Base-by-base conservation (phyloP, 1,284 basidiomycete species). In the Retiboletus flavoniger region DNA sequence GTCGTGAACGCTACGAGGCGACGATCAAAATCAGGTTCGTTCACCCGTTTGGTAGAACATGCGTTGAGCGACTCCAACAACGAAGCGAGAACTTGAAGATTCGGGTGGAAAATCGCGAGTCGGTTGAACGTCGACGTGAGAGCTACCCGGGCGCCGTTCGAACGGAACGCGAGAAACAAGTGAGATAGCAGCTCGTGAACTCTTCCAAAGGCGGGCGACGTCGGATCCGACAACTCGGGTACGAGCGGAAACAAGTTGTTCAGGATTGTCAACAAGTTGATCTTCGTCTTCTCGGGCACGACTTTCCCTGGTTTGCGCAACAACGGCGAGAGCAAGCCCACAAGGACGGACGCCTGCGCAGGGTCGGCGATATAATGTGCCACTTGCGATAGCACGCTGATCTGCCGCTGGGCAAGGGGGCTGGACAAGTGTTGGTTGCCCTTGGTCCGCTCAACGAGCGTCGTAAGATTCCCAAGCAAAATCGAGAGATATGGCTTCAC, bases 1-100 rank as follows among this genome's bases (percentile, higher is more conserved):
- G 67, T 70, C 4, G 83, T 79, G 70, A 94, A 98, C 0, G 93
- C 95, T 2, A 74, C 70, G 14, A 99, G 77, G 3, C 96, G 89
- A 43, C 83, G 81, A 59, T 98, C 93, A 64, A 98, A 98, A 70
- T 99, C 93, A 2, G 94, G 91, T 68, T 99, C 95, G 50, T 97
- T 94, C 36, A 96, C 72, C 14, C 93, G 82, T 62, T 83, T 89
- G 1, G 71, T 73, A 1, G 93, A 95, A 71, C 87, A 98, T 0
- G 95, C 85, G 65, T 99, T 99, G 56, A 99, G 79, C 1, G 83
- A 82, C 11, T 79, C 78, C 39, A 93, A 67, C 3, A 95, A 69
- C 9, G 76, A 70, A 0, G 85, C 77, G 1, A 90, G 66, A 2
- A 66, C 62, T 19, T 72, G 64, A 29, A 93, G 73, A 2, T 75